A percentile compares a stretch with the other conserved stretches of the same genome.
Evolutionary conservation across 208 protist species (phyloP).

Genomic region (Naegleria gruberi): DNA sequence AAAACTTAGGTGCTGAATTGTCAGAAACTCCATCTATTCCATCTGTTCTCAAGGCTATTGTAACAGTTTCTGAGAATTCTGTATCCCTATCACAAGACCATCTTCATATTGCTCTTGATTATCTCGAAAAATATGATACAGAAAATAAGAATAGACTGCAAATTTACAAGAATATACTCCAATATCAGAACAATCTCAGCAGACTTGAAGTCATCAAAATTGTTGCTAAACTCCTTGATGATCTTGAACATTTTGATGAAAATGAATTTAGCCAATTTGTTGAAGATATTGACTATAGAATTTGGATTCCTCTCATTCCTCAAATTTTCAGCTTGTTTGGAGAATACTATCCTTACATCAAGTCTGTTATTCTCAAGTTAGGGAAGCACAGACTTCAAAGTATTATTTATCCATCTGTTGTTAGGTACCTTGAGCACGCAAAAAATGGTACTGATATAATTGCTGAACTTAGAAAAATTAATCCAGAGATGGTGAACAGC

Average conservation of each 20-base stretch:
- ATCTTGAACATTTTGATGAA: not conserved
- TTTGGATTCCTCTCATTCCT: not conserved
- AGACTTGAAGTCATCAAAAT: not conserved
- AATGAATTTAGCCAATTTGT: not conserved
- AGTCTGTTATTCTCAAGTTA: not conserved
- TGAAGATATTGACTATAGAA: not conserved
- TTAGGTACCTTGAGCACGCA: not conserved
- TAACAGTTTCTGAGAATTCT: not conserved
- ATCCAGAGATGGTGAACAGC: not conserved
- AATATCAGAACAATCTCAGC: not conserved
- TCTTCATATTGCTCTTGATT: not conserved
- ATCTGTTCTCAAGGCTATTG: not conserved
- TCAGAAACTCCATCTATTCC: not conserved
- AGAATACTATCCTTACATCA: not conserved
- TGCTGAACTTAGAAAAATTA: not conserved
- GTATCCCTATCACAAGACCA: not conserved
- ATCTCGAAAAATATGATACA: not conserved
- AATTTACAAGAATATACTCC: not conserved
- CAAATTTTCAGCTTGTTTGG: not conserved
- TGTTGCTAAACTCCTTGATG: not conserved
- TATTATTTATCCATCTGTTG: not conserved
- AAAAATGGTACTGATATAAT: not conserved
- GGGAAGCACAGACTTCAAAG: not conserved
- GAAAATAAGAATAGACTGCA: not conserved
- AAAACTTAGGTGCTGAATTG: not conserved